Percentiles rank a stretch among this genome's conserved stretches.
Evolutionary conservation across 1,284 basidiomycete species (phyloP).

Genomic region (Flammula alnicola): DNA sequence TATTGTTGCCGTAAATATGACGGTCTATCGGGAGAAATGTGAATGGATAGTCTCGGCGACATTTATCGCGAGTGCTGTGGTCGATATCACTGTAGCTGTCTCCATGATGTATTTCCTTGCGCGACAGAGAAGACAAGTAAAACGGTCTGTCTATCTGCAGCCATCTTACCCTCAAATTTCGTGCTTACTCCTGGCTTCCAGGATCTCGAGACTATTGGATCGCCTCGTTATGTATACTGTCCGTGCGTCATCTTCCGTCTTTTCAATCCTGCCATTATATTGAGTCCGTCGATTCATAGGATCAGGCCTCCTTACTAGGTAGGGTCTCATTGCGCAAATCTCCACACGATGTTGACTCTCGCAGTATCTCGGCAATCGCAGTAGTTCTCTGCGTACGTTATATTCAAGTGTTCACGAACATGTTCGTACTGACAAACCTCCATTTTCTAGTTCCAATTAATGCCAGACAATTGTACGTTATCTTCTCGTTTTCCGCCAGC

Average conservation of each 20-base stretch:
- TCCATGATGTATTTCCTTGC: conserved; percentile 30
- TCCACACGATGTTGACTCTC: background rate
- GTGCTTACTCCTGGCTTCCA: conserved; percentile 1
- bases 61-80: conserved; percentile 27
- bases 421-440: background rate
- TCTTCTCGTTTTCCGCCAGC: background rate
- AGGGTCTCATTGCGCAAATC: background rate
- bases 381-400: conserved; percentile 21
- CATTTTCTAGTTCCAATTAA: conserved; percentile 18
- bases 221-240: conserved; percentile 32
- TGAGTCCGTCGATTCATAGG: conserved; percentile 6
- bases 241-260: conserved; percentile 20
- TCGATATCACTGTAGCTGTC: conserved; percentile 32
- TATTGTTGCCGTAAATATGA: conserved; percentile 20
- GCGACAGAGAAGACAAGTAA: conserved; percentile 18
- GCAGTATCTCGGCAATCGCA: conserved; percentile 21
- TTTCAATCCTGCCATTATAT: background rate
- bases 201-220: conserved; percentile 28
- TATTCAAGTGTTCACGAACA: background rate
- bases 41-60: conserved; percentile 31
- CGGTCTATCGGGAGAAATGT: conserved; percentile 20
- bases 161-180: background rate
- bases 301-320: conserved; percentile 21
- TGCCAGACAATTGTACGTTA: conserved; percentile 21
- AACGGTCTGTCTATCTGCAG: conserved; percentile 10